Base-by-base conservation (phyloP, 179 eudicot species). In the Vitellaria paradoxa region DNA sequence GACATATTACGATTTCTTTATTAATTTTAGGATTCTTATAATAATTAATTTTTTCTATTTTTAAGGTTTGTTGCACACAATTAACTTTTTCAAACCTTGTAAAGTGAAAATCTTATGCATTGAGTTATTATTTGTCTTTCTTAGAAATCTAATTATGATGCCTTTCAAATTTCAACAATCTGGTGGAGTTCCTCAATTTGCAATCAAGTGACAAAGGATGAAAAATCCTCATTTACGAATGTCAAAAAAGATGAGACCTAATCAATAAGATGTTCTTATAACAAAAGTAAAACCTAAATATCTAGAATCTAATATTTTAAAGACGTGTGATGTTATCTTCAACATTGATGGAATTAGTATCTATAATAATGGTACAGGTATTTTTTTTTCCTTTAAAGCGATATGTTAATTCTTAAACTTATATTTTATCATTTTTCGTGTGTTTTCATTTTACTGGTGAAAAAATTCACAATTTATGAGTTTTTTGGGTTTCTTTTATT, bases 321-420 rank as follows among this genome's bases (percentile, higher is more conserved):
- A 72, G 45, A 47, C 20, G 12, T 1, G 49, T 4, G 60, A 70
- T 50, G 49, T 70, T 47, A 70, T 70, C 37, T 59, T 70, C 30
- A 72, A 63, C 23, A 72, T 72, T 30, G 75, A 72, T 72, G 75
- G 75, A 47, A 15, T 55, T 53, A 72, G 55, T 11, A 18, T 72
- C 8, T 23, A 13, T 18, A 72, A 72, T 30, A 49, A 72, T 72
- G 75, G 75, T 53, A 72, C 64, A 9, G 64, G 75, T 72, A 72
- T 55, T 15, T 46, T 11, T 9, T n/a, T 49, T n/a, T n/a, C n/a
- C n/a, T n/a, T 20, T 46, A 15, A n/a, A n/a, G n/a, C n/a, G n/a
- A n/a, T n/a, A n/a, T n/a, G n/a, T n/a, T n/a, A n/a, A n/a, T n/a
- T n/a, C n/a, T n/a, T n/a, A n/a, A n/a, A n/a, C n/a, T n/a, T n/a